These are phyloP conservation scores for Rosa multiflora DNA, from an alignment of 306 rosid species.

Conservation along the genomic window DNA sequence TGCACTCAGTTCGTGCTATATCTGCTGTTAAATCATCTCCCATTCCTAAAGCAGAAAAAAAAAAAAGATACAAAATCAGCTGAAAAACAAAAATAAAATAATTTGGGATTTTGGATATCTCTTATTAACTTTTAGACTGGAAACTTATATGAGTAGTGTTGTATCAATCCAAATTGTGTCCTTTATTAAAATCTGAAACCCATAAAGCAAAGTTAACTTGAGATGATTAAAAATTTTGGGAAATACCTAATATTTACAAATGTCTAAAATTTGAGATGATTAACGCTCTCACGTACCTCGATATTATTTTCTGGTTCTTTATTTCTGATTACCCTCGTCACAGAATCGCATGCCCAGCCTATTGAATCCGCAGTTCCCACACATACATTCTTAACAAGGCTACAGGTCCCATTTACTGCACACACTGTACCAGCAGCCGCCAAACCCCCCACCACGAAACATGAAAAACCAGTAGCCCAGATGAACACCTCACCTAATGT, in stretches of 20 bases:
- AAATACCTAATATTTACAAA: not conserved
- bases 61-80: not conserved
- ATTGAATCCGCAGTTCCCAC: not conserved
- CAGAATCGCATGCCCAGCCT: not conserved
- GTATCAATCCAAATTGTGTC: not conserved
- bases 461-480: not conserved
- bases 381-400: slow-evolving; percentile 1
- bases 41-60: not conserved
- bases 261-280: not conserved
- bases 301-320: not conserved
- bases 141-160: not conserved
- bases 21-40: not conserved
- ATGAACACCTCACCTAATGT: not conserved
- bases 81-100: not conserved
- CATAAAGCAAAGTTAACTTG: not conserved
- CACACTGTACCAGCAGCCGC: not conserved
- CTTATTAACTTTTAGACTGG: not conserved
- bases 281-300: not conserved
- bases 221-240: no score
- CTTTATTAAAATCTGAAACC: not conserved
- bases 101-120: not conserved
- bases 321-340: not conserved
- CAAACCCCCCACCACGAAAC: not conserved
- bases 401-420: not conserved
- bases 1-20: not conserved